Evolutionary conservation across 176 grass and related monocot genomes (phyloP), one percentile per base, ranked within the genome.

Genomic region (Paspalum notatum): DNA sequence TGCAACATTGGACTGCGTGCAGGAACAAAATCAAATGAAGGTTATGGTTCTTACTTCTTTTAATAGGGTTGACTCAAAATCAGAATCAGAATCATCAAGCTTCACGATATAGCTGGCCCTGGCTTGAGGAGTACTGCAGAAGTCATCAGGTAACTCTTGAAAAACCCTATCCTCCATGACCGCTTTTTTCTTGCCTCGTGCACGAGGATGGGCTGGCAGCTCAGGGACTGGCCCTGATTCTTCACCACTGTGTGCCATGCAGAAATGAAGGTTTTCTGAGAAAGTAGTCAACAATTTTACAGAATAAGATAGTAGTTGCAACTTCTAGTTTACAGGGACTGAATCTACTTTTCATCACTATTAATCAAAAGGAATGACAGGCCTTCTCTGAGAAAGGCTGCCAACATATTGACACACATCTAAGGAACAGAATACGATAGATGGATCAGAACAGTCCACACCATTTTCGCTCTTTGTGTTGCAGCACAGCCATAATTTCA

Each of bases 141-240:
- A 90, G 41, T 76, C 57, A 70, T 85, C 83, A 80, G 80, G 86
- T 69, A 88, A 83, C 76, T 83, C 42, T 50, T 77, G 67, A 52
- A 69, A 55, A 24, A 83, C 68, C 50, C 22, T 74, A 49, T 84
- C 63, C 66, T 77, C 38, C 22, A 59, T 78, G 61, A 40, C 60
- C 46, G 54, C 57, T 48, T 83, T 92, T 78, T 54, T 83, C 37
- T 87, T 87, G 65, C n/a, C 32, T 75, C 15, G 48, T 40, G 6
- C 53, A 52, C 75, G 7, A 32, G 64, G 49, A 69, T 37, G 22
- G 78, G 68, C 26, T 68, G 87, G 71, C 25, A 87, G 52, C 79
- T 92, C 79, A 71, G 78, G 88, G 65, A 98, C 91, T 74, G 88
- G 74, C 68, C 95, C 95, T 51, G 90, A 81, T 84, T 94, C 90